Evolutionary conservation across 176 grass and related monocot species (phyloP).

Genomic region (Puccinellia tenuiflora): DNA sequence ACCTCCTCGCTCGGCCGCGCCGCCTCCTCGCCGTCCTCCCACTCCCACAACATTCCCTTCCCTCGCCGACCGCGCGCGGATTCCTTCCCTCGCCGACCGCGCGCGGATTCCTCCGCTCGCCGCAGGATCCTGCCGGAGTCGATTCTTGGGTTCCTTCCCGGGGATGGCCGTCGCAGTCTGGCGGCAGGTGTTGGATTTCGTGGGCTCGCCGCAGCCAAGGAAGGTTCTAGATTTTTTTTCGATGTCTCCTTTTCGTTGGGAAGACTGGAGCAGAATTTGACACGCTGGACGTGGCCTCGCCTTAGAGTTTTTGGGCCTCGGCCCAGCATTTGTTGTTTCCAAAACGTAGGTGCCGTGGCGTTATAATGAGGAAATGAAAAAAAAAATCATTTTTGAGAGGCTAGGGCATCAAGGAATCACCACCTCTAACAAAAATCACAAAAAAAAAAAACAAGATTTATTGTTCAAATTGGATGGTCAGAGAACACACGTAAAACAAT

Average conservation of each 20-base stretch:
- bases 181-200: slow-evolving; percentile 13
- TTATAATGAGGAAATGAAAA: no score
- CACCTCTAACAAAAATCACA: no score
- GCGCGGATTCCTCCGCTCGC: background rate
- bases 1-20: slow-evolving; percentile 48
- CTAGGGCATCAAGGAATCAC: no score
- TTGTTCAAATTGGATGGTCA: no score
- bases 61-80: background rate
- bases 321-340: background rate
- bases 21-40: slow-evolving; percentile 49
- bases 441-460: no score
- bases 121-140: background rate
- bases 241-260: background rate
- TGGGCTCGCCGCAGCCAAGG: slow-evolving; percentile 26
- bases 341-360: background rate
- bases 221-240: slow-evolving; percentile 23
- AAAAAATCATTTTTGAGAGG: no score
- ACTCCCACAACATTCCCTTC: slow-evolving; percentile 70
- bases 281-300: slow-evolving; percentile 20
- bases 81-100: background rate
- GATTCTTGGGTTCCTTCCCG: background rate
- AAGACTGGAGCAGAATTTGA: slow-evolving; percentile 25
- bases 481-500: no score
- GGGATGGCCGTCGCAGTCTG: slow-evolving; percentile 14
- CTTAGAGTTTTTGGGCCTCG: background rate